Base-by-base conservation (phyloP, 1,139 yeast species). In the Blastobotrys persicus region DNA sequence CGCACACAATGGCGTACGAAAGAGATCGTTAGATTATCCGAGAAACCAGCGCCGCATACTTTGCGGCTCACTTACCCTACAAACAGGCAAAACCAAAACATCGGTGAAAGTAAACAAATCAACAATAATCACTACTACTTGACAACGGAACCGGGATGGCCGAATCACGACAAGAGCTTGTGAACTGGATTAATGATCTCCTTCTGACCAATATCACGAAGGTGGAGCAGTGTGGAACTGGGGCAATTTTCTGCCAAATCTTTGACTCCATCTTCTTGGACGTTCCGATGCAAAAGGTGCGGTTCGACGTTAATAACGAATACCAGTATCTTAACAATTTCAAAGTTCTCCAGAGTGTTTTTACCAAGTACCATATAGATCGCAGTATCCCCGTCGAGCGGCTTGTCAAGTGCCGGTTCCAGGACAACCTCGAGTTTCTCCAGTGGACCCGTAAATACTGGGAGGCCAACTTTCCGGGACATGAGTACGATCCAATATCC, bases 221-320 rank as follows among this genome's bases (percentile, higher is more conserved):
- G 62, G 85, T 92, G 2, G 98, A 94, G 64, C 92, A 89, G 67
- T 85, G 96, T 64, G 99, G 99, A 16, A 81, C 85, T 2, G 99
- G 99, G 2, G 96, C 96, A 0, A 94, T 88, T 2, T 91, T 87
- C 66, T 89, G 98, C 68, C 97, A 91, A 68, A 77, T 92, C 45
- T 77, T 91, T 74, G 97, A 92, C 67, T 81, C 91, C 19, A 81
- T 92, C 28, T 86, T 77, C 60, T 83, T 85, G 19, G 96, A 88
- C 57, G 76, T 91, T 13, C 92, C 96, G 3, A 79, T 89, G 84
- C 64, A 71, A 48, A 80, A 84, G 58, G 92, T 91, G 53, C 80
- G 79, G 62, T 88, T 84, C 64, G 79, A 81, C 53, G 80, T 81
- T 32, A 77, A 79, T 19, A 73, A 79, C 32, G 96, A 88, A 56